Evolutionary conservation across 73 alveolate species (phyloP).

Genomic region (Durusdinium trenchii): DNA sequence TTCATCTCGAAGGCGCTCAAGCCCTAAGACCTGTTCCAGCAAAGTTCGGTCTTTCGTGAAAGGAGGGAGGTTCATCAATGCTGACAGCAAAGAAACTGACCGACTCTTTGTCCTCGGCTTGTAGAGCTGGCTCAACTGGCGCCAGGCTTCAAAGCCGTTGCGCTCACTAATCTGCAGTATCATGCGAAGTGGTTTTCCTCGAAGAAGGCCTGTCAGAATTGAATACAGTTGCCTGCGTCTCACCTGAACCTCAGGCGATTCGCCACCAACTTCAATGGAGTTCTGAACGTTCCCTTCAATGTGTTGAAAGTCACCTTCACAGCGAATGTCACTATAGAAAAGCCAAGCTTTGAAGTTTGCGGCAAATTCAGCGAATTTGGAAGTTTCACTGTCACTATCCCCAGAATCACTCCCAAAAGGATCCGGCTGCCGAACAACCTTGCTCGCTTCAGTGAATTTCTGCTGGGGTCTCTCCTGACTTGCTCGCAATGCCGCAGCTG

Average conservation of each 20-base stretch:
- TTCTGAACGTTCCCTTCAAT: neutral
- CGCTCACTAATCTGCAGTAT: neutral
- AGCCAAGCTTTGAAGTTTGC: neutral
- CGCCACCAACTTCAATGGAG: neutral
- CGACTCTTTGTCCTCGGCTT: neutral
- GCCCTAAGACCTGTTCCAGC: neutral
- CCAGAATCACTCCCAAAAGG: slow-evolving; percentile 3
- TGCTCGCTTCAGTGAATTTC: neutral
- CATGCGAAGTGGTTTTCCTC: neutral
- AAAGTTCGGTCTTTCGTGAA: neutral
- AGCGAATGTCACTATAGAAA: neutral
- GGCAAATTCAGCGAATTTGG: neutral
- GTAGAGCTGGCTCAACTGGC: neutral
- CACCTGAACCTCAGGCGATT: neutral
- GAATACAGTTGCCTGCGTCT: neutral
- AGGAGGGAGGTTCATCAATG: neutral
- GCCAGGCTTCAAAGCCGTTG: neutral
- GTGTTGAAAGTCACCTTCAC: neutral
- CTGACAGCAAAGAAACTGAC: neutral
- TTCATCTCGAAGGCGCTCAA: neutral
- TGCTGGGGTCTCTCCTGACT: neutral
- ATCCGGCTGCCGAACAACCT: neutral
- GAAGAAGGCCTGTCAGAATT: slow-evolving; percentile 7
- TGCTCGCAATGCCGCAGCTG: neutral
- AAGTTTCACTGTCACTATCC: neutral